Conservation (phyloP, 1,139 yeast species). For the Suhomyces yuchorum region DNA sequence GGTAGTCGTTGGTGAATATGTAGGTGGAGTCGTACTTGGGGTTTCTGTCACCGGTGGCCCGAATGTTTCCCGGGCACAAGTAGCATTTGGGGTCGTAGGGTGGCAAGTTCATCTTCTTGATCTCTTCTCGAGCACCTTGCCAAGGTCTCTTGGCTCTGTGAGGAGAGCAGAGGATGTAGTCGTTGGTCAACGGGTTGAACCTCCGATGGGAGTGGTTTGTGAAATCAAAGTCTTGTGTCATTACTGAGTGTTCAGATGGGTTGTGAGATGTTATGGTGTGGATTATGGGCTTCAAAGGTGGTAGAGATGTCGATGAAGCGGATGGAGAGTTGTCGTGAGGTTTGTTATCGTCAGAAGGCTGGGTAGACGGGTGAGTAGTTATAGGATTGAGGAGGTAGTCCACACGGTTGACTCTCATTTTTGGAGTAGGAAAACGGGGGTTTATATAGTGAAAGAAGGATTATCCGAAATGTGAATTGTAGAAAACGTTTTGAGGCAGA, state of each 20-base stretch:
- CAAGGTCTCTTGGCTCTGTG: constrained; percentile 80
- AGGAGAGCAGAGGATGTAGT: constrained; percentile 73
- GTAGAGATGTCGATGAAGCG: neutral
- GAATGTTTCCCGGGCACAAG: constrained; percentile 70
- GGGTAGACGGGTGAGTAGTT: constrained; percentile 10
- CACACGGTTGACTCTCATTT: constrained; percentile 18
- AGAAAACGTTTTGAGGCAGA: neutral
- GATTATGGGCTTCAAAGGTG: neutral
- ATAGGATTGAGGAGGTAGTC: constrained; percentile 28
- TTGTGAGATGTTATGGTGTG: neutral
- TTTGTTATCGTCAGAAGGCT: neutral
- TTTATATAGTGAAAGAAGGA: constrained; percentile 5
- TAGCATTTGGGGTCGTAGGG: constrained; percentile 67
- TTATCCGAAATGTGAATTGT: neutral
- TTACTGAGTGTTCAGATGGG: constrained; percentile 7
- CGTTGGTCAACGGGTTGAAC: constrained; percentile 63
- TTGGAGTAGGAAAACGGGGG: constrained; percentile 1
- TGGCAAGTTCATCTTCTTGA: constrained; percentile 47
- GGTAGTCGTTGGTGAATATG: constrained; percentile 67
- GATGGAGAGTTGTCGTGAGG: neutral
- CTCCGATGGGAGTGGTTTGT: constrained; percentile 67
- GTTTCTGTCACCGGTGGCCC: constrained; percentile 67
- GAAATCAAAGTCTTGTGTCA: constrained; percentile 46
- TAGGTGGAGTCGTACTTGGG: constrained; percentile 61
- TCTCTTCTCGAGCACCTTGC: constrained; percentile 73